Evolutionary conservation across 352 stramenopile species (phyloP).

Genomic region (Blastocystis sp.): DNA sequence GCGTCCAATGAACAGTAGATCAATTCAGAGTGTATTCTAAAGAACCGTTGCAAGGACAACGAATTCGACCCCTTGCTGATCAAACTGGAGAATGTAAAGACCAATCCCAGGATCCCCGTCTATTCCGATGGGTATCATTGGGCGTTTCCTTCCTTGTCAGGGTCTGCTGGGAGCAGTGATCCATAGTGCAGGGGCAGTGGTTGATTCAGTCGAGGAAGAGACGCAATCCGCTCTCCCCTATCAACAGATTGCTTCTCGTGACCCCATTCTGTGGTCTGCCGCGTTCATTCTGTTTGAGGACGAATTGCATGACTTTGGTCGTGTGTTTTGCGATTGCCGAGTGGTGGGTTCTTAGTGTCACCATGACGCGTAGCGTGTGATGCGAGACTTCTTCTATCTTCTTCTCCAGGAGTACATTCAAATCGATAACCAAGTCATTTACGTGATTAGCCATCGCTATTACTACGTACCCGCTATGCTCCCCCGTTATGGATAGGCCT

Average conservation of each 20-base stretch:
- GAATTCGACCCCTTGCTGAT: constrained; percentile 65
- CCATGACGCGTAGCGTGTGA: constrained; percentile 23
- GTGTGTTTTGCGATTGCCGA: constrained; percentile 38
- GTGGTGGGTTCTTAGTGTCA: neutral
- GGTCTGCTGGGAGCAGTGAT: neutral
- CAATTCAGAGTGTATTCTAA: neutral
- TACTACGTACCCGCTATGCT: neutral
- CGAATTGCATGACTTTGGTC: constrained; percentile 54
- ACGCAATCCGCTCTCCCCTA: neutral
- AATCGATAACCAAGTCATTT: constrained; percentile 23
- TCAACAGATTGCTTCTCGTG: neutral
- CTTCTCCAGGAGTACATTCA: constrained; percentile 29
- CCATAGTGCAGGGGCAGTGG: constrained; percentile 41
- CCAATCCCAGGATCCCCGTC: constrained; percentile 5
- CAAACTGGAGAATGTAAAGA: neutral
- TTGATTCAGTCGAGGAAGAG: constrained; percentile 16
- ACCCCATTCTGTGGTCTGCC: constrained; percentile 34
- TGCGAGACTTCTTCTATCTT: constrained; percentile 47
- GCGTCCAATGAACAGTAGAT: neutral
- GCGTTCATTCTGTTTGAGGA: constrained; percentile 52
- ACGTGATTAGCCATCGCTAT: constrained; percentile 65
- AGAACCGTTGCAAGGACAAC: constrained; percentile 33
- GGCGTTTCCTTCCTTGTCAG: constrained; percentile 62
- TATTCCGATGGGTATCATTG: constrained; percentile 57
- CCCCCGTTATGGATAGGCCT: neutral